Conservation (phyloP, 2,329 filamentous ascomycete species). For the Venturia nashicola region DNA sequence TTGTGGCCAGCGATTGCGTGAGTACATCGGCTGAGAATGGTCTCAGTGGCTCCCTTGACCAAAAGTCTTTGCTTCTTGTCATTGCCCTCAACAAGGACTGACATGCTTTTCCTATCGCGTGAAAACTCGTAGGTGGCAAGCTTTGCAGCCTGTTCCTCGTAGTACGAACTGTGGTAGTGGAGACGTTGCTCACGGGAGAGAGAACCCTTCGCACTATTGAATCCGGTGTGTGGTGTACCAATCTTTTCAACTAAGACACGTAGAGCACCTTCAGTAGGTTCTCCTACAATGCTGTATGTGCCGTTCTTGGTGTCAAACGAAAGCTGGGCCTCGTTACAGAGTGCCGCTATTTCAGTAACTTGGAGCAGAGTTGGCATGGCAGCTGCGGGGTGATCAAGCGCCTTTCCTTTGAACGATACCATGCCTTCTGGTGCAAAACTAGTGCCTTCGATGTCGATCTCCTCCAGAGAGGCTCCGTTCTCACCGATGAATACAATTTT, state of each 20-base stretch:
- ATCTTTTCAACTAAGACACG: constrained; percentile 89
- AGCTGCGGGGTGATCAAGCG: constrained; percentile 54
- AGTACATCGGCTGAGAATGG: constrained; percentile 84
- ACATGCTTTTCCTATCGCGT: constrained; percentile 98
- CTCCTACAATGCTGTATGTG: constrained; percentile 72
- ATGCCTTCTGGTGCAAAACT: constrained; percentile 78
- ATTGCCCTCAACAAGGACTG: constrained; percentile 58
- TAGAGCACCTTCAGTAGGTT: constrained; percentile 89
- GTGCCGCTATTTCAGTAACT: constrained; percentile 55
- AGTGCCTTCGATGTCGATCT: constrained; percentile 82
- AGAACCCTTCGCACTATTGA: constrained; percentile 39
- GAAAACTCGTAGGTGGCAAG: constrained; percentile 94
- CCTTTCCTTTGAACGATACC: constrained; percentile 56
- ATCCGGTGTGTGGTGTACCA: constrained; percentile 58
- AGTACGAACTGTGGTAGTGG: constrained; percentile 73
- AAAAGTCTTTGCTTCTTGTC: constrained; percentile 59
- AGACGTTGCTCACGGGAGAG: constrained; percentile 48
- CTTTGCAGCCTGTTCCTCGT: constrained; percentile 62
- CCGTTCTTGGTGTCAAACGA: constrained; percentile 67
- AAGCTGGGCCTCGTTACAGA: constrained; percentile 83
- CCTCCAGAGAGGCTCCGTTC: constrained; percentile 61
- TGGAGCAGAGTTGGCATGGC: constrained; percentile 68
- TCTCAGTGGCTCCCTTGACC: constrained; percentile 93
- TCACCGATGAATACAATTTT: constrained; percentile 77
- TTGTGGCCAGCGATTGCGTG: constrained; percentile 65